Evolutionary conservation across 2,329 filamentous ascomycete genomes (phyloP).

Genomic region (Aspergillus proliferans): DNA sequence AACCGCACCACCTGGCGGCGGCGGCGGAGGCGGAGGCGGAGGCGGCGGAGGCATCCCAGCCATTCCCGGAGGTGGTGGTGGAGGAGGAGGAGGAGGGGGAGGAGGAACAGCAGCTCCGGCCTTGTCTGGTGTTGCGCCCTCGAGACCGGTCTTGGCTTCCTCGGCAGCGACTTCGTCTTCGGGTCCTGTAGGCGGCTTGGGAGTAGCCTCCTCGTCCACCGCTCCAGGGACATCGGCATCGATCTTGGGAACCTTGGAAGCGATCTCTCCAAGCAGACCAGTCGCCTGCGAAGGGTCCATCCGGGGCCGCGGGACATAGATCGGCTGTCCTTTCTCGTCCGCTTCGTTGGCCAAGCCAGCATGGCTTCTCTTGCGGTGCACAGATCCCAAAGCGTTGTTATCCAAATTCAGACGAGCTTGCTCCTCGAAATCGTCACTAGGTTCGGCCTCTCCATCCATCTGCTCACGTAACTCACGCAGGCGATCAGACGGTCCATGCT

Average conservation of each 20-base stretch:
- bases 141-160: conserved; percentile 7
- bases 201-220: conserved; percentile 36
- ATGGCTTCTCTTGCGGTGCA: conserved; percentile 52
- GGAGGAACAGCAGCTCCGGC: conserved; percentile 25
- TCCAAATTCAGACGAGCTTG: conserved; percentile 59
- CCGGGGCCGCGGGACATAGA: conserved; percentile 65
- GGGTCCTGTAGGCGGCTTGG: conserved; percentile 60
- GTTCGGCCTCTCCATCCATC: conserved; percentile 68
- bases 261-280: conserved; percentile 65
- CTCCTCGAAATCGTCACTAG: conserved; percentile 45
- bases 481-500: conserved; percentile 82
- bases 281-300: conserved; percentile 57
- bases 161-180: conserved; percentile 27
- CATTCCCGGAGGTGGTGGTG: conserved; percentile 36
- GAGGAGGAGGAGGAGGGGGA: conserved; percentile 42
- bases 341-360: conserved; percentile 33
- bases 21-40: conserved; percentile 45
- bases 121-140: conserved; percentile 4
- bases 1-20: conserved; percentile 37
- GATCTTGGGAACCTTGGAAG: conserved; percentile 69
- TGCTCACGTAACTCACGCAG: conserved; percentile 85
- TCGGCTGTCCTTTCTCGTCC: conserved; percentile 50
- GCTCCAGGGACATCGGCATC: conserved; percentile 39
- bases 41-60: conserved; percentile 35
- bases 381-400: conserved; percentile 67